These are phyloP conservation scores for Oropetium thomaeum DNA, from an alignment of 176 grass and related monocot species.

Conservation along the genomic window DNA sequence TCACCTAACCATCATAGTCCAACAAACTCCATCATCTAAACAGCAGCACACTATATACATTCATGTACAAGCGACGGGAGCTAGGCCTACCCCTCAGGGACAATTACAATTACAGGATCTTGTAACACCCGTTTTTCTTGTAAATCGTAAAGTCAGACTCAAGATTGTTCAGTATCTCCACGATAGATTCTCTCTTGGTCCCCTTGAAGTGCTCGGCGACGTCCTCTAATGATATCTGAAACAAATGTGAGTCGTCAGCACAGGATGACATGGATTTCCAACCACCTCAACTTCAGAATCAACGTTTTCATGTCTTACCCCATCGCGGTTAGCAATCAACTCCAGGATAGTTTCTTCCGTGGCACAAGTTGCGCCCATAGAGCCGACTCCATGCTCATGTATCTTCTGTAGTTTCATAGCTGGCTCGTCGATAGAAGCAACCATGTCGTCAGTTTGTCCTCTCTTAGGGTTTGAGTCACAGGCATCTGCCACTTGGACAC, in stretches of 20 bases:
- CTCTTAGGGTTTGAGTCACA: constrained; percentile 35
- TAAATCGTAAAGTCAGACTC: constrained; percentile 68
- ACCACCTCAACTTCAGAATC: not conserved
- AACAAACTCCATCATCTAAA: not conserved
- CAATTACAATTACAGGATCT: constrained; percentile 48
- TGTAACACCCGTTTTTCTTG: constrained; percentile 63
- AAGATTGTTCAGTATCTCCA: constrained; percentile 46
- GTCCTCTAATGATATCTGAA: constrained; percentile 72
- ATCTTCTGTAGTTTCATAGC: constrained; percentile 52
- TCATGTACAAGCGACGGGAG: not conserved
- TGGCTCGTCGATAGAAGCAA: constrained; percentile 19
- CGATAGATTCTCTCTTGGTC: constrained; percentile 48
- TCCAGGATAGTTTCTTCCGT: constrained; percentile 57
- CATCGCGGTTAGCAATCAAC: constrained; percentile 40
- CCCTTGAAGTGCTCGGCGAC: constrained; percentile 52
- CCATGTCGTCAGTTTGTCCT: not conserved
- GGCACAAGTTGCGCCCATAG: not conserved
- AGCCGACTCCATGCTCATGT: constrained; percentile 19
- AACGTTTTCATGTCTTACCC: constrained; percentile 47
- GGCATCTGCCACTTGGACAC: not conserved
- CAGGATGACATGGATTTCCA: not conserved
- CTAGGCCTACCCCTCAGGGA: not conserved
- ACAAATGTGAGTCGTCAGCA: not conserved
- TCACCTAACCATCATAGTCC: not conserved
- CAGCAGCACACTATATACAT: not conserved